Base-by-base conservation (phyloP, 768 basidiomycete species). In the Lactarius quietus region DNA sequence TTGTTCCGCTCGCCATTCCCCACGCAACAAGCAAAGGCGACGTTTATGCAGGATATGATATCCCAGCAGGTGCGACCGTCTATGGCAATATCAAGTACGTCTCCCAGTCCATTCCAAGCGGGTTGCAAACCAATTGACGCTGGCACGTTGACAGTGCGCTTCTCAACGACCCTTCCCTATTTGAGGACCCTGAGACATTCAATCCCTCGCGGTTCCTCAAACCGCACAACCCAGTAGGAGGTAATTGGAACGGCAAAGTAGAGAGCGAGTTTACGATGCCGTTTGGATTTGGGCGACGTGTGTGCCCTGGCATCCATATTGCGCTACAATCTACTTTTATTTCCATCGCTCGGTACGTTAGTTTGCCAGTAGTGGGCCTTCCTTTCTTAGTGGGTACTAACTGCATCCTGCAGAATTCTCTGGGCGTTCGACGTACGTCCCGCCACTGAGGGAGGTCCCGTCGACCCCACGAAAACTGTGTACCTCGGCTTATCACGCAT, bases 151-250 rank as follows among this genome's bases (percentile, higher is more conserved):
- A 23, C 63, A 64, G 71, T 36, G 62, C 57, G 6, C 65, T 71
- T 8, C 62, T 65, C 45, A 63, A 65, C 23, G 69, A 70, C 33
- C 68, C 69, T 28, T 63, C 61, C 38, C 26, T 71, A 9, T 68
- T 73, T 64, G 63, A 71, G 23, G 62, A 66, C 41, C 70, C 66
- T 8, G 70, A 68, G n/a, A 57, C 36, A 10, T 73, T 73, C 68
- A 57, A 64, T n/a, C 71, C 72, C n/a, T 71, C 70, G 39, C 70
- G 71, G 7, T 71, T 74, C 58, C 64, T 70, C 7, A 29, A 53
- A 15, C 55, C 66, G 51, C 62, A 58, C 26, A 43, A 39, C n/a
- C 39, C 41, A 1, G 39, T 1, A n/a, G 63, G 57, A 33, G 14
- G 48, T 51, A 63, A 43, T 7, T 56, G 62, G 61, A 51, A 52